Percentiles rank a stretch among this genome's conserved stretches.
Evolutionary conservation across 2,329 filamentous ascomycete species (phyloP).

Genomic region (Helotiales sp.): DNA sequence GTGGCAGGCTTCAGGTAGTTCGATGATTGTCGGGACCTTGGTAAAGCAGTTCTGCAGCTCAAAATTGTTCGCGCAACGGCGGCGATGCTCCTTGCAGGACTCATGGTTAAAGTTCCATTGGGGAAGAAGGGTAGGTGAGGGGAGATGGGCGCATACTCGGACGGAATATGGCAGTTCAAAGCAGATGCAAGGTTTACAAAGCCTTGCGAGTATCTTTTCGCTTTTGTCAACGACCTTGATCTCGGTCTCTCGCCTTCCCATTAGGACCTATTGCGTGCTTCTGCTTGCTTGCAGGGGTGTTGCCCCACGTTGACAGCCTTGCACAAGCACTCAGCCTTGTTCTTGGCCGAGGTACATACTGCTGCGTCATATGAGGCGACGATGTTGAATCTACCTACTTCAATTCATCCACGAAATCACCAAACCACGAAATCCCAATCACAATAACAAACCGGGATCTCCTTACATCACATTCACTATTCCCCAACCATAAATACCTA

Average conservation of each 20-base stretch:
- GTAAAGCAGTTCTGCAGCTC: conserved; percentile 12
- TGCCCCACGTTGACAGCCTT: neutral
- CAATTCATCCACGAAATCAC: neutral
- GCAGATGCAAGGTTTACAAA: too few relatives aligned
- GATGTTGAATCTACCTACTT: neutral
- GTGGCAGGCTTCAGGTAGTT: conserved; percentile 7
- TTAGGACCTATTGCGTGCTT: conserved; percentile 19
- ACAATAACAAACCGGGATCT: too few relatives aligned
- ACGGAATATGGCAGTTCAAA: too few relatives aligned
- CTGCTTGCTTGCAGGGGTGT: conserved; percentile 8
- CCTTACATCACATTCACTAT: neutral
- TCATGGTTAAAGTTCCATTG: conserved; percentile 20
- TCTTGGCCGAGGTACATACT: neutral
- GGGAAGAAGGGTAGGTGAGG: neutral
- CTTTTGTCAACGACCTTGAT: conserved; percentile 19
- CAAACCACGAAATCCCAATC: too few relatives aligned
- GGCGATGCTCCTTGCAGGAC: conserved; percentile 23
- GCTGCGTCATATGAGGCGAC: conserved; percentile 1
- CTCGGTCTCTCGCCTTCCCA: neutral
- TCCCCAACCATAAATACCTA: neutral
- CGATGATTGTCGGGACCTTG: conserved; percentile 21
- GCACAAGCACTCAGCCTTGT: conserved; percentile 1
- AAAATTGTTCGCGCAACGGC: conserved; percentile 23
- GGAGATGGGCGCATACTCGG: too few relatives aligned
- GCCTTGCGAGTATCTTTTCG: too few relatives aligned